phyloP scores from a whole-genome alignment of 2,329 filamentous ascomycete species.

The Hypoxylon sp. region DNA sequence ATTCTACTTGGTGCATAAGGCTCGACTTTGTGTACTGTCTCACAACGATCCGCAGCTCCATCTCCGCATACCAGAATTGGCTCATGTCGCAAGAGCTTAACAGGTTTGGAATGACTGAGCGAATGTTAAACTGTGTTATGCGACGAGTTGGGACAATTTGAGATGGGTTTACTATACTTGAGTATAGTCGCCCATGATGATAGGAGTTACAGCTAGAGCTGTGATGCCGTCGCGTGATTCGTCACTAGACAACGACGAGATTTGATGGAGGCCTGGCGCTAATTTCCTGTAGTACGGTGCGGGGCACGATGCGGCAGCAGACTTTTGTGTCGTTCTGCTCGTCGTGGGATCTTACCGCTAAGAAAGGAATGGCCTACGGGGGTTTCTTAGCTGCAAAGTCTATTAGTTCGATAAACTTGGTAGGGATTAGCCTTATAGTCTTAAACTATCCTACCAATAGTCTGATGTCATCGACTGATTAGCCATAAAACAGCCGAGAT shows the following conservation, averaged over 20 bases:
- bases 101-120: slow-evolving; percentile 9
- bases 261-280: slow-evolving; percentile 22
- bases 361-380: slow-evolving; percentile 22
- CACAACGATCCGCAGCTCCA: neutral
- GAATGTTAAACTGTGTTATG: neutral
- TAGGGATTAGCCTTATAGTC: slow-evolving; percentile 32
- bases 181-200: slow-evolving; percentile 1
- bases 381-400: slow-evolving; percentile 10
- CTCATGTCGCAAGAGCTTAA: slow-evolving; percentile 11
- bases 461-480: slow-evolving; percentile 39
- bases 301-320: slow-evolving; percentile 20
- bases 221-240: slow-evolving; percentile 20
- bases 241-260: slow-evolving; percentile 31
- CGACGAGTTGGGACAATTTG: neutral
- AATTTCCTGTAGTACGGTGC: slow-evolving; percentile 12
- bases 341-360: slow-evolving; percentile 17
- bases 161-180: slow-evolving; percentile 1
- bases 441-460: slow-evolving; percentile 29
- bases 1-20: neutral
- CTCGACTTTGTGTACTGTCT: slow-evolving; percentile 6
- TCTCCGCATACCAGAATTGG: slow-evolving; percentile 6
- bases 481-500: slow-evolving; percentile 23
- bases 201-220: neutral
- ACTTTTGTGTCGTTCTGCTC: slow-evolving; percentile 9
- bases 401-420: slow-evolving; percentile 27